phyloP scores from a whole-genome alignment of 192 early-diverging fungal species.

The Coemansia interrupta region DNA sequence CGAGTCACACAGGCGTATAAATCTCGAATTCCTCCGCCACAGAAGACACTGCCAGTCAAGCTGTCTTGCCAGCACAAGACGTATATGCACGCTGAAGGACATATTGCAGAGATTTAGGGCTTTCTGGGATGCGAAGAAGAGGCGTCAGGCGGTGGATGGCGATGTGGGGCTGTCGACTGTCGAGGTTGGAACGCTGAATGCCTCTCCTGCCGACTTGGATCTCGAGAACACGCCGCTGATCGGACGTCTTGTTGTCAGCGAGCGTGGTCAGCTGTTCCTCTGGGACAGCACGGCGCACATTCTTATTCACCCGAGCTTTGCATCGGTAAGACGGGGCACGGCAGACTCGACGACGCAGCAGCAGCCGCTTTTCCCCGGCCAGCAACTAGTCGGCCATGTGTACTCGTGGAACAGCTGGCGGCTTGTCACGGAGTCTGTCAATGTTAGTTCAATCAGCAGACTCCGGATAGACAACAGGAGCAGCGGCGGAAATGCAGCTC shows the following conservation, averaged over 20 bases:
- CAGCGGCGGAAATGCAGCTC: neutral
- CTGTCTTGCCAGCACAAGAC: neutral
- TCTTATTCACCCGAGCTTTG: conserved; percentile 11
- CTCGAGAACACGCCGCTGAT: conserved; percentile 26
- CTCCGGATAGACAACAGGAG: neutral
- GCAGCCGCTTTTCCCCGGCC: conserved; percentile 21
- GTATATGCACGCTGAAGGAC: conserved; percentile 23
- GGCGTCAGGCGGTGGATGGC: neutral
- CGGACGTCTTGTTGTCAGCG: conserved; percentile 19
- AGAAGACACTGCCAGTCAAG: conserved; percentile 2
- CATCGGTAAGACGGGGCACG: neutral
- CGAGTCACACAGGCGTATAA: neutral
- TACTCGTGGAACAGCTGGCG: conserved; percentile 35
- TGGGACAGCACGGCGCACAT: conserved; percentile 31
- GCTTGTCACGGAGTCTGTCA: conserved; percentile 16
- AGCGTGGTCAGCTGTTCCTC: conserved; percentile 35
- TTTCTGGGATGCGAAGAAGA: neutral
- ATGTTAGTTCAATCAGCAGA: neutral
- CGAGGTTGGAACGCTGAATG: conserved; percentile 9
- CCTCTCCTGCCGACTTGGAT: conserved; percentile 15
- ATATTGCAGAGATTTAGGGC: conserved; percentile 8
- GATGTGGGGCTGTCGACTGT: neutral
- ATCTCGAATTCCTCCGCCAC: conserved; percentile 19
- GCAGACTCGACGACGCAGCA: neutral
- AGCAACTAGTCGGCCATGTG: conserved; percentile 29